These are phyloP conservation scores for Penicillium expansum DNA, from an alignment of 2,329 filamentous ascomycete species.

Conservation along the genomic window DNA sequence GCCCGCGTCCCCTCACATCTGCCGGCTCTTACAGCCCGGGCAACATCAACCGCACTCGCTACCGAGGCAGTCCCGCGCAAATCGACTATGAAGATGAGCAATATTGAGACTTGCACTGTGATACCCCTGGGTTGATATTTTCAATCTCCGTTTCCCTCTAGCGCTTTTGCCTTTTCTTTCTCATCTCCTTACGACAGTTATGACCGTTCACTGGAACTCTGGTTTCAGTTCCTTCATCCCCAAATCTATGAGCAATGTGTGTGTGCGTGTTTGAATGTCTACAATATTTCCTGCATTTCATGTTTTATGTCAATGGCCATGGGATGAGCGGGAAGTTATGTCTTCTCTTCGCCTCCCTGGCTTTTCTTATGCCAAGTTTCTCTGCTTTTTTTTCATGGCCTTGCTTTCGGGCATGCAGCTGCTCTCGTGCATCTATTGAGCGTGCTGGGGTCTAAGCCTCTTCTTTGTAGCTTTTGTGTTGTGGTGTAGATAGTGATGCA, in stretches of 20 bases:
- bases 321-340: background rate
- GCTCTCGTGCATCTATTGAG: background rate
- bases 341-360: background rate
- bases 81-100: slow-evolving; percentile 39
- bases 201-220: background rate
- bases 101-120: slow-evolving; percentile 28
- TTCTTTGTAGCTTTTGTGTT: background rate
- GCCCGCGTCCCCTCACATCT: slow-evolving; percentile 47
- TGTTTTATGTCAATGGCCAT: background rate
- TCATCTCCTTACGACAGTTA: slow-evolving; percentile 6
- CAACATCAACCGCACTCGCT: slow-evolving; percentile 37
- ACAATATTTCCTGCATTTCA: background rate
- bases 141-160: slow-evolving; percentile 7
- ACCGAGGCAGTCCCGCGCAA: slow-evolving; percentile 42
- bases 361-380: background rate
- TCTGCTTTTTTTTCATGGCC: background rate
- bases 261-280: slow-evolving; percentile 3
- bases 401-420: background rate
- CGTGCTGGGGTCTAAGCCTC: background rate
- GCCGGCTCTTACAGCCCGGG: slow-evolving; percentile 36
- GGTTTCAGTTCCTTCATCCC: slow-evolving; percentile 1
- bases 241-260: slow-evolving; percentile 6
- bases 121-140: slow-evolving; percentile 21
- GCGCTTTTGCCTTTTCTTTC: slow-evolving; percentile 6
- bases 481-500: slow-evolving; percentile 1